A percentile compares a stretch with the other conserved stretches of the same genome.
Conservation (phyloP, 257 asterid species). For the Scutellaria barbata region DNA sequence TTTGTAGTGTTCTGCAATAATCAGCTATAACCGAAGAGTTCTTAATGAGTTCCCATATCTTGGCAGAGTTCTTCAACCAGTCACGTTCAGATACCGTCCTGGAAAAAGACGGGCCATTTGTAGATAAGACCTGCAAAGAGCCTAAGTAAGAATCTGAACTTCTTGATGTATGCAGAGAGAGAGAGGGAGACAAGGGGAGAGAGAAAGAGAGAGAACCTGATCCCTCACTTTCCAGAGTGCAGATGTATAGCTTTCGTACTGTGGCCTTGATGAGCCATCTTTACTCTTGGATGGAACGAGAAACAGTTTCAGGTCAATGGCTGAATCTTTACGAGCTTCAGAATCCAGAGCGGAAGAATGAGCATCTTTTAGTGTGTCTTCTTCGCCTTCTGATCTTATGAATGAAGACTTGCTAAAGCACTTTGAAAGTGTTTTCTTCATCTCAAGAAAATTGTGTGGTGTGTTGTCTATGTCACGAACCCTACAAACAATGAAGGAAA, state of each 20-base stretch:
- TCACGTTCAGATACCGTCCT: conserved; percentile 91
- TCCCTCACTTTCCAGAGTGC: conserved; percentile 76
- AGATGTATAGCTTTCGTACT: conserved; percentile 60
- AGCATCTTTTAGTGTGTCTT: conserved; percentile 45
- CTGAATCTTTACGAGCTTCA: conserved; percentile 38
- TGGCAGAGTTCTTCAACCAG: conserved; percentile 94
- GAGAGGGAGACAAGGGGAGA: conserved; percentile 31
- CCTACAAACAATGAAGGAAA: conserved; percentile 42
- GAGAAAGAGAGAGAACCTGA: conserved; percentile 58
- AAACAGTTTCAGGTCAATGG: conserved; percentile 54
- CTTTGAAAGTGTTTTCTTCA: conserved; percentile 62
- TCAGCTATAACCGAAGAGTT: conserved; percentile 63
- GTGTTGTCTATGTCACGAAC: conserved; percentile 58
- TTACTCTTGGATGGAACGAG: conserved; percentile 66
- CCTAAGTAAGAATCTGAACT: not conserved
- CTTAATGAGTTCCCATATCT: conserved; percentile 87
- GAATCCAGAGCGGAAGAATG: conserved; percentile 21
- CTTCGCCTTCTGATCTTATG: conserved; percentile 52
- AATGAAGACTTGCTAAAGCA: conserved; percentile 61
- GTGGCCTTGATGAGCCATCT: conserved; percentile 56
- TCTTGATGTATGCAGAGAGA: not conserved
- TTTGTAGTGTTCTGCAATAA: conserved; percentile 69
- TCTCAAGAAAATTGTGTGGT: conserved; percentile 44
- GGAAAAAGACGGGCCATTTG: conserved; percentile 67
- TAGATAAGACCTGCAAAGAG: conserved; percentile 68